These are phyloP conservation scores for Striga asiatica DNA, from an alignment of 257 asterid species.

Conservation along the genomic window DNA sequence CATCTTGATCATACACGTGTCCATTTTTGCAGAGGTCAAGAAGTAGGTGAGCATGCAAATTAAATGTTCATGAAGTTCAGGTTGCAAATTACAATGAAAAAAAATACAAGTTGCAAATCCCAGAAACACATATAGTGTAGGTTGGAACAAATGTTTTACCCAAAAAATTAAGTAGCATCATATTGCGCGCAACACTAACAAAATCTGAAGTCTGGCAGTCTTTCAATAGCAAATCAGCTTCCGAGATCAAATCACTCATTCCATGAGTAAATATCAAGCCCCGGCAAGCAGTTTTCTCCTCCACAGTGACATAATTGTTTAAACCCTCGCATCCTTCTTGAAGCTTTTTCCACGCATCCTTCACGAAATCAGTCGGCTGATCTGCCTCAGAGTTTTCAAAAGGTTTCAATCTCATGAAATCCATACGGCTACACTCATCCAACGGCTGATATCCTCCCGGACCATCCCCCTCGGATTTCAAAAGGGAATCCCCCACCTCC, in stretches of 20 bases:
- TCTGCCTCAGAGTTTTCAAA: slow-evolving; percentile 21
- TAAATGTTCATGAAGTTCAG: too few relatives aligned
- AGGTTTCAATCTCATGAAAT: slow-evolving; percentile 26
- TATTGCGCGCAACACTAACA: slow-evolving; percentile 31
- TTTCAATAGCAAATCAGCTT: slow-evolving; percentile 55
- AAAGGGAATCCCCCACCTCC: slow-evolving; percentile 53
- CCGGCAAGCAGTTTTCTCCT: slow-evolving; percentile 49
- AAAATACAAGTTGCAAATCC: too few relatives aligned
- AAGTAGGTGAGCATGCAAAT: too few relatives aligned
- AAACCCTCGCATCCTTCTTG: slow-evolving; percentile 32
- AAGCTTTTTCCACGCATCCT: slow-evolving; percentile 68
- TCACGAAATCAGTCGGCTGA: slow-evolving; percentile 28
- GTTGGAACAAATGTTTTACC: too few relatives aligned
- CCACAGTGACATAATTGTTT: slow-evolving; percentile 38
- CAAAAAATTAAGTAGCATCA: slow-evolving; percentile 8
- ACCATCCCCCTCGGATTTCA: slow-evolving; percentile 33
- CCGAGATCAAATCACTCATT: slow-evolving; percentile 59
- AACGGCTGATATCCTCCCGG: slow-evolving; percentile 36
- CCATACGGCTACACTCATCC: slow-evolving; percentile 87
- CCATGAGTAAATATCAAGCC: slow-evolving; percentile 35
- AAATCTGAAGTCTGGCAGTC: slow-evolving; percentile 38
- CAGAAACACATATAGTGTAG: too few relatives aligned
- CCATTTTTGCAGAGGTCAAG: too few relatives aligned
- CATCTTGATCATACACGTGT: too few relatives aligned
- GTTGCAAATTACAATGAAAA: too few relatives aligned